Conservation (phyloP, 2,329 filamentous ascomycete species). For the Pleomassaria siparia region DNA sequence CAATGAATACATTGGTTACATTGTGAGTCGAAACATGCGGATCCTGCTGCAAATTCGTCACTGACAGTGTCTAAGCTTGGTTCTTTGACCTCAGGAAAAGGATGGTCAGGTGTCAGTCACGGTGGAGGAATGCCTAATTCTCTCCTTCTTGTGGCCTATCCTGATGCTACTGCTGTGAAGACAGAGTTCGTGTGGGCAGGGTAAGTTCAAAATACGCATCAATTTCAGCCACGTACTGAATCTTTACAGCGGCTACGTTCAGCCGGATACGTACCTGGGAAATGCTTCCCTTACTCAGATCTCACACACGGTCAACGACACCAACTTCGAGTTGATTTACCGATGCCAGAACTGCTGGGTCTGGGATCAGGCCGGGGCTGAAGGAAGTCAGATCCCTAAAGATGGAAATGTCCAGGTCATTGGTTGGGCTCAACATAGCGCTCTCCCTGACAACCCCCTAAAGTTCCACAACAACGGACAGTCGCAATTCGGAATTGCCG, state of each 20-base stretch:
- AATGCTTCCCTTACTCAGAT: conserved; percentile 64
- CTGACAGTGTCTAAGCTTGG: conserved; percentile 24
- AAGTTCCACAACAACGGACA: conserved; percentile 56
- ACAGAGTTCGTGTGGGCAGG: conserved; percentile 34
- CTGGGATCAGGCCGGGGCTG: conserved; percentile 47
- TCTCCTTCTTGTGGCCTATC: conserved; percentile 38
- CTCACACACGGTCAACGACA: conserved; percentile 58
- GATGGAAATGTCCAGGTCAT: conserved; percentile 45
- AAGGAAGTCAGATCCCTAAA: conserved; percentile 42
- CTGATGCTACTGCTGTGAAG: conserved; percentile 27
- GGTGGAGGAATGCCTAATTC: conserved; percentile 38
- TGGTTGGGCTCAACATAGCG: conserved; percentile 58
- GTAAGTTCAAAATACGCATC: conserved; percentile 18
- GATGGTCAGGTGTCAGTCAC: conserved; percentile 43
- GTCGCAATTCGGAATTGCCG: conserved; percentile 54
- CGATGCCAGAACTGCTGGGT: conserved; percentile 57
- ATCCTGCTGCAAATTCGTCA: background rate
- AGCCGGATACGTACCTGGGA: conserved; percentile 62
- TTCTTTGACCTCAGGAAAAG: conserved; percentile 30
- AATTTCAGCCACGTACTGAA: conserved; percentile 13
- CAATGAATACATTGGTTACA: conserved; percentile 41
- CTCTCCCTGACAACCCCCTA: conserved; percentile 47
- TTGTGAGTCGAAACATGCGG: conserved; percentile 23
- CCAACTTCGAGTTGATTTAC: conserved; percentile 65
- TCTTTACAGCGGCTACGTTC: conserved; percentile 54